Base-by-base conservation (phyloP, 139 green algal genomes). In the Coelastrella sp. region DNA sequence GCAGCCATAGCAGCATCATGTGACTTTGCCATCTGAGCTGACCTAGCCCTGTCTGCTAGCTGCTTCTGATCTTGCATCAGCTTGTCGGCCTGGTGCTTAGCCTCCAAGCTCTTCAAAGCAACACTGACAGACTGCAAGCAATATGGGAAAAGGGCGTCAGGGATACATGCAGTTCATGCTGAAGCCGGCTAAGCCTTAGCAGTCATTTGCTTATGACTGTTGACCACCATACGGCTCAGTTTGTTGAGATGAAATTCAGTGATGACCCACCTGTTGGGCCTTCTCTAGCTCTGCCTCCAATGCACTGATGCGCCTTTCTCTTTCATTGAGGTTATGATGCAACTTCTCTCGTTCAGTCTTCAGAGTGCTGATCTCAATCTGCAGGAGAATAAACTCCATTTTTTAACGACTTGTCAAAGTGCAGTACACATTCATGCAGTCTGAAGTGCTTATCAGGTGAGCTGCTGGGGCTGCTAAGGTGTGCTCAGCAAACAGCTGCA, bases 331-430 rank as follows among this genome's bases (percentile, higher is more conserved):
- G 30, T 17, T 72, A 35, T 32, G 17, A 25, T 59, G 43, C 13
- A 86, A 35, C 8, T 67, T 48, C 35, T 86, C 80, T 21, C 66
- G 48, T 35, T 86, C 80, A 38, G 64, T 32, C 38, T 86, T 86
- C 66, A 86, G 67, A 27, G 40, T 37, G 5, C 45, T 60, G 13
- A 86, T 53, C 37, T 80, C 80, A 59, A 69, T 21, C 80, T 86
- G 67, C 6, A 5, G 19, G n/a, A n/a, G n/a, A n/a, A n/a, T n/a
- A n/a, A n/a, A n/a, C n/a, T n/a, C n/a, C n/a, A n/a, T n/a, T n/a
- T n/a, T n/a, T n/a, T n/a, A n/a, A n/a, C n/a, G n/a, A n/a, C n/a
- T n/a, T 57, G 45, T 57, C 45, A 13, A 23, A 9, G 15, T 57
- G 45, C 45, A 57, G 45, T 57, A 57, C 45, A 9, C n/a, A n/a